Percentiles rank a stretch among this genome's conserved stretches.
phyloP scores from a whole-genome alignment of 768 basidiomycete genomes.

The Serendipita sp. region DNA sequence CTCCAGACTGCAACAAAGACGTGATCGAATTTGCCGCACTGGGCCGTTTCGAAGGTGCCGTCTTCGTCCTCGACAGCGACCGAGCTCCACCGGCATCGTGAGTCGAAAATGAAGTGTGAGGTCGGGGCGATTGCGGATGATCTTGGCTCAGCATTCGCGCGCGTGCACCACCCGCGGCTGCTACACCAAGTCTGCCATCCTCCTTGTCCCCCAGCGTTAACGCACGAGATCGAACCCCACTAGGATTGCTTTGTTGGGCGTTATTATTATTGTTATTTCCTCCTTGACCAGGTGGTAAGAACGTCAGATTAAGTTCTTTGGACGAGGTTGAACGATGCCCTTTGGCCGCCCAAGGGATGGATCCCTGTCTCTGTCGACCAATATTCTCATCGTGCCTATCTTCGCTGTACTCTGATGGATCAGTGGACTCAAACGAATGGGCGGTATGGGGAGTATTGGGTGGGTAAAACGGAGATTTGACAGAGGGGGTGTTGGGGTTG shows the following conservation, averaged over 20 bases:
- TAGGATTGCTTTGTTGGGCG: not conserved
- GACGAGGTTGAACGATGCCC: not conserved
- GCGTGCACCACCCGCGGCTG: not conserved
- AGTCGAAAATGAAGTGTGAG: slow-evolving; percentile 1
- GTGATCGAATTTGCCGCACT: not conserved
- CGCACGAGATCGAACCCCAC: not conserved
- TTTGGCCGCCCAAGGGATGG: not conserved
- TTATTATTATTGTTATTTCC: not conserved
- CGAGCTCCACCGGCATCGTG: not conserved
- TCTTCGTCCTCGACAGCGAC: not conserved
- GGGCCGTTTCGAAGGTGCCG: not conserved
- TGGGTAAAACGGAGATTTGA: not conserved
- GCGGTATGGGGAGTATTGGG: not conserved
- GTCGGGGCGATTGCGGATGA: not conserved
- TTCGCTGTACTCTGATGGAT: not conserved
- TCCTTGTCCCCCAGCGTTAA: not conserved
- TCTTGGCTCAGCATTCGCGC: not conserved
- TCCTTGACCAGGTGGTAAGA: not conserved
- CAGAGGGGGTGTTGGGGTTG: not conserved
- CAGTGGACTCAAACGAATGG: not conserved
- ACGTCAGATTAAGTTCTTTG: not conserved
- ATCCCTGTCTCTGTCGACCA: no score
- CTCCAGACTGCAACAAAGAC: not conserved
- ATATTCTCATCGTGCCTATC: not conserved
- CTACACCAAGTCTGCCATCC: not conserved